A percentile compares a stretch with the other conserved stretches of the same genome.
Conservation (phyloP, 345 rosid genomes). For the Citrus maxima region DNA sequence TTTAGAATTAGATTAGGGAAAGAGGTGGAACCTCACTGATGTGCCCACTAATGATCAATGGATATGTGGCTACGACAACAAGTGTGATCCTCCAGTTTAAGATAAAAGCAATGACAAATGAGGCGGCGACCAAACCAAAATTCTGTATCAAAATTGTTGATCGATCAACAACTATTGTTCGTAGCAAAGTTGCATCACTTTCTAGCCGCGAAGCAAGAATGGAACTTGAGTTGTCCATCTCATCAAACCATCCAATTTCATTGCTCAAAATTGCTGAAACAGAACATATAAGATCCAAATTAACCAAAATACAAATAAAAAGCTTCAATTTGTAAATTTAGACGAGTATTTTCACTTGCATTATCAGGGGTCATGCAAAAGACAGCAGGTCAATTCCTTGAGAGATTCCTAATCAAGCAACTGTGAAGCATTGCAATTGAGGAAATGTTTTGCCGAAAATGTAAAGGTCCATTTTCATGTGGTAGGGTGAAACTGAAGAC, state of each 20-base stretch:
- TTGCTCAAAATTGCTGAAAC: slow-evolving; percentile 76
- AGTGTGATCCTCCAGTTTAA: slow-evolving; percentile 95
- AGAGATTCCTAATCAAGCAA: not conserved
- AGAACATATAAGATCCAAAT: not conserved
- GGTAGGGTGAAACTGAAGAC: not conserved
- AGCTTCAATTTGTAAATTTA: not conserved
- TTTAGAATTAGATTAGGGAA: not conserved
- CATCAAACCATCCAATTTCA: slow-evolving; percentile 97
- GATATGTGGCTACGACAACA: slow-evolving; percentile 80
- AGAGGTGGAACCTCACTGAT: slow-evolving; percentile 75
- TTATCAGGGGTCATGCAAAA: too few species aligned
- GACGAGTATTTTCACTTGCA: too few species aligned
- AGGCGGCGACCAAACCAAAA: slow-evolving; percentile 63
- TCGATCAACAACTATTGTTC: slow-evolving; percentile 78
- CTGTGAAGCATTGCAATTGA: not conserved
- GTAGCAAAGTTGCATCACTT: slow-evolving; percentile 73
- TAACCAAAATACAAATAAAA: not conserved
- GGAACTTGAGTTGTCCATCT: slow-evolving; percentile 69
- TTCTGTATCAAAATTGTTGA: slow-evolving; percentile 78
- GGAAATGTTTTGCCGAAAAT: not conserved
- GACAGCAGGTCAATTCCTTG: not conserved
- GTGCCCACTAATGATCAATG: slow-evolving; percentile 87
- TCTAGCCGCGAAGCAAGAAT: slow-evolving; percentile 85
- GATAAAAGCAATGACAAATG: slow-evolving; percentile 78
- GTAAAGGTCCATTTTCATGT: not conserved